Conservation (phyloP, 2,329 filamentous ascomycete genomes). For the Orbilia oligospora region DNA sequence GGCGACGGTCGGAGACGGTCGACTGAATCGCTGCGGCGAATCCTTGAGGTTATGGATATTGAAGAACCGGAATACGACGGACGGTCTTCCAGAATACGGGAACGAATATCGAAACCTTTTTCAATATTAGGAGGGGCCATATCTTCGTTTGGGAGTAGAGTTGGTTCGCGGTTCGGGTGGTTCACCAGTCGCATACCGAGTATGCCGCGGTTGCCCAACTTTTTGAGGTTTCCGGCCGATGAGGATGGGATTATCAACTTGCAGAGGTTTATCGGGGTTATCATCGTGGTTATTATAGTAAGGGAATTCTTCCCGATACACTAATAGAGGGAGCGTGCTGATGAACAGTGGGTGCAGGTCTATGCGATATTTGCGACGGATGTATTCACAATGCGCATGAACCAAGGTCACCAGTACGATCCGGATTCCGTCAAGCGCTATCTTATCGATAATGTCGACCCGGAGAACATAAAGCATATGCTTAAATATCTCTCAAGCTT, state of each 20-base stretch:
- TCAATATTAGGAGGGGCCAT: slow-evolving; percentile 64
- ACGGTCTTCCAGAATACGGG: slow-evolving; percentile 51
- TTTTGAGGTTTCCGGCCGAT: slow-evolving; percentile 42
- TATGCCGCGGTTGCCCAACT: slow-evolving; percentile 62
- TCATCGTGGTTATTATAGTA: slow-evolving; percentile 64
- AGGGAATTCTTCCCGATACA: background rate
- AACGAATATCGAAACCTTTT: slow-evolving; percentile 56
- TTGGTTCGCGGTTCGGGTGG: slow-evolving; percentile 56
- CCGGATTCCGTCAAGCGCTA: slow-evolving; percentile 84
- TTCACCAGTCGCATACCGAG: slow-evolving; percentile 64
- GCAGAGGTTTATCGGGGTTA: slow-evolving; percentile 54
- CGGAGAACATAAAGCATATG: slow-evolving; percentile 78
- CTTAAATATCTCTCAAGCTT: slow-evolving; percentile 84
- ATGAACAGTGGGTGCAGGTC: slow-evolving; percentile 69
- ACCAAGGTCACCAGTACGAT: slow-evolving; percentile 80
- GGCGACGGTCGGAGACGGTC: slow-evolving; percentile 68
- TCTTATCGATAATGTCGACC: slow-evolving; percentile 80
- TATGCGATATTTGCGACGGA: slow-evolving; percentile 90
- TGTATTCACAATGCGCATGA: slow-evolving; percentile 79
- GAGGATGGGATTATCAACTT: slow-evolving; percentile 58
- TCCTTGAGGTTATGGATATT: slow-evolving; percentile 75
- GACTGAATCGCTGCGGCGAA: slow-evolving; percentile 71
- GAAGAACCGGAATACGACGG: slow-evolving; percentile 68
- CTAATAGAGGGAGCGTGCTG: slow-evolving; percentile 5
- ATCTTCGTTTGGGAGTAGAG: slow-evolving; percentile 63